These are phyloP conservation scores for Staphylotrichum longicolle DNA, from an alignment of 495 filamentous ascomycete species.

Conservation along the genomic window DNA sequence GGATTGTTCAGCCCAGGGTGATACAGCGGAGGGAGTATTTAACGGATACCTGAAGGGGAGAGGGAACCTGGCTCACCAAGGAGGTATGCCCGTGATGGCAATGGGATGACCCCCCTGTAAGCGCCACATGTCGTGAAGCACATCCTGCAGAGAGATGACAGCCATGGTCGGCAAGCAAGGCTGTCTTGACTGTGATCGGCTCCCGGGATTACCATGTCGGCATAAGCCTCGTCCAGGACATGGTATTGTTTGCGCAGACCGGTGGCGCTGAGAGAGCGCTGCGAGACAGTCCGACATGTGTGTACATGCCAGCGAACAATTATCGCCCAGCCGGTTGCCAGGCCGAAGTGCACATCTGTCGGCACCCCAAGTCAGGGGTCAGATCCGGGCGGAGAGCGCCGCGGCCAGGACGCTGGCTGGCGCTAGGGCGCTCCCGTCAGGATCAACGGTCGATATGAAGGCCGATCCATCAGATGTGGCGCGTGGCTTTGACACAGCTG, in stretches of 20 bases:
- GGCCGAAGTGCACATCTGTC: neutral
- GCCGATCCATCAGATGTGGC: slow-evolving; percentile 14
- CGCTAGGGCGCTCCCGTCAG: neutral
- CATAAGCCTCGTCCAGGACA: neutral
- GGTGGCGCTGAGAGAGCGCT: neutral
- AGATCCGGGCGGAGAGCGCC: neutral
- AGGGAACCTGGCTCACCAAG: neutral
- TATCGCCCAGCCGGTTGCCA: slow-evolving; percentile 10
- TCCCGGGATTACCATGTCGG: slow-evolving; percentile 11
- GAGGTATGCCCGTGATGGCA: slow-evolving; percentile 8
- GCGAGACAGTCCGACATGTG: neutral
- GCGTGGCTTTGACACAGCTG: slow-evolving; percentile 11
- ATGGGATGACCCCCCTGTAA: slow-evolving; percentile 9
- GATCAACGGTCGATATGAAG: neutral
- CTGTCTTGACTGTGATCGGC: slow-evolving; percentile 16
- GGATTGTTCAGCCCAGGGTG: slow-evolving; percentile 1
- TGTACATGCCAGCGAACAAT: neutral
- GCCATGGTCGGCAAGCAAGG: slow-evolving; percentile 7
- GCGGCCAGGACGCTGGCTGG: neutral
- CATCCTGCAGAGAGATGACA: slow-evolving; percentile 16
- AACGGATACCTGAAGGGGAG: neutral
- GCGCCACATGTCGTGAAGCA: slow-evolving; percentile 24
- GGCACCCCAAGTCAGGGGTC: slow-evolving; percentile 3
- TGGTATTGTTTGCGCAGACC: neutral
- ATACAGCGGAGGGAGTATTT: slow-evolving; percentile 19